Percentiles rank a stretch among this genome's conserved stretches.
phyloP scores from a whole-genome alignment of 306 rosid species.

The Quillaja saponaria region DNA sequence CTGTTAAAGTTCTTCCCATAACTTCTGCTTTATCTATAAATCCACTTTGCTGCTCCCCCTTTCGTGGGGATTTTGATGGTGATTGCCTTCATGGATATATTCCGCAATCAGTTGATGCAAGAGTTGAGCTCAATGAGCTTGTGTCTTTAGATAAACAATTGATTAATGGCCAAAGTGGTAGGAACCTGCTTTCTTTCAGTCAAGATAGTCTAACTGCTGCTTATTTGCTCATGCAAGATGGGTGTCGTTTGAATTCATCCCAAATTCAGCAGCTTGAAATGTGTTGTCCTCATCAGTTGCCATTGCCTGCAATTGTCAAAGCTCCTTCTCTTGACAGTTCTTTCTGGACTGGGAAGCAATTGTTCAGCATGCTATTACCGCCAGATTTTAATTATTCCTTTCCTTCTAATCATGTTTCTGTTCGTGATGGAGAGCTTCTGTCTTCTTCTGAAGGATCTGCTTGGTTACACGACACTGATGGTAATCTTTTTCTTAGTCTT shows the following conservation, averaged over 20 bases:
- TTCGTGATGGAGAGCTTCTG: slow-evolving; percentile 64
- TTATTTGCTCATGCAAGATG: slow-evolving; percentile 68
- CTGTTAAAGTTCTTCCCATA: slow-evolving; percentile 71
- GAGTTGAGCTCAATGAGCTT: slow-evolving; percentile 82
- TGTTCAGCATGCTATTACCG: slow-evolving; percentile 82
- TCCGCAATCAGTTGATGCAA: slow-evolving; percentile 75
- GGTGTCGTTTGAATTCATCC: slow-evolving; percentile 46
- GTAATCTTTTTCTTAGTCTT: slow-evolving; percentile 65
- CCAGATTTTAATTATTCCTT: slow-evolving; percentile 54
- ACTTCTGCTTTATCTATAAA: slow-evolving; percentile 66
- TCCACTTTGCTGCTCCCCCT: slow-evolving; percentile 90
- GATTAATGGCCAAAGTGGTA: slow-evolving; percentile 84
- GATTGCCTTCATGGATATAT: slow-evolving; percentile 95
- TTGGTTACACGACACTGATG: slow-evolving; percentile 67
- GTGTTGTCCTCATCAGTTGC: slow-evolving; percentile 42
- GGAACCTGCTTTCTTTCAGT: slow-evolving; percentile 76
- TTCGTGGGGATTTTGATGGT: slow-evolving; percentile 97
- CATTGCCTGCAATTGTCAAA: slow-evolving; percentile 61
- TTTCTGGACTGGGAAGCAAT: slow-evolving; percentile 83
- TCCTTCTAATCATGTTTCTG: slow-evolving; percentile 49
- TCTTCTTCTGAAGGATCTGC: slow-evolving; percentile 74
- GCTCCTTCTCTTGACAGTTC: slow-evolving; percentile 45
- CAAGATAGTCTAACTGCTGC: slow-evolving; percentile 94
- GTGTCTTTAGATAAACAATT: slow-evolving; percentile 80
- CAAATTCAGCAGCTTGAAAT: slow-evolving; percentile 89